Conservation (phyloP, 176 grass and related monocot genomes). For the Thalia dealbata region DNA sequence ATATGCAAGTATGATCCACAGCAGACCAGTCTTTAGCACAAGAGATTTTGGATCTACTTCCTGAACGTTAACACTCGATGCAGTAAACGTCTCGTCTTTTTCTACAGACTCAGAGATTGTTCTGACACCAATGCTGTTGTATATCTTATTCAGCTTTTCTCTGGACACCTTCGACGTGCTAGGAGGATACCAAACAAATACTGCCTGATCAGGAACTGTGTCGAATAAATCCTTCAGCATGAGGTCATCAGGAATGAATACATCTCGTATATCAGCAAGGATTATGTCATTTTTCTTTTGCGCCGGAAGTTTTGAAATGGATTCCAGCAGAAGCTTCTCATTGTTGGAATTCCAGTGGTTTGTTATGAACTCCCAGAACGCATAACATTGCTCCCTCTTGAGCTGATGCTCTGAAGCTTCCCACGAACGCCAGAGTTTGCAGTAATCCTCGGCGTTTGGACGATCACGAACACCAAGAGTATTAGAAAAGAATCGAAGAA, state of each 20-base stretch:
- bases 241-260: conserved; percentile 64
- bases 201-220: conserved; percentile 15
- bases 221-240: conserved; percentile 44
- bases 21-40: conserved; percentile 30
- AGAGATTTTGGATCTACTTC: neutral
- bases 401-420: conserved; percentile 21
- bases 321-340: conserved; percentile 23
- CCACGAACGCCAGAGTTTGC: conserved; percentile 44
- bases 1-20: conserved; percentile 35
- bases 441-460: conserved; percentile 33
- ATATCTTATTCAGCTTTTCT: conserved; percentile 34
- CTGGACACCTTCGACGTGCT: conserved; percentile 12
- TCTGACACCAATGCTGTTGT: conserved; percentile 33
- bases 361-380: conserved; percentile 47
- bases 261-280: conserved; percentile 30
- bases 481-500: conserved; percentile 35
- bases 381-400: conserved; percentile 28
- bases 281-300: conserved; percentile 21
- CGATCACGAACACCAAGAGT: conserved; percentile 26
- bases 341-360: conserved; percentile 25
- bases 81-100: conserved; percentile 26
- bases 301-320: conserved; percentile 34
- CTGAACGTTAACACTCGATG: neutral
- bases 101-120: conserved; percentile 36
- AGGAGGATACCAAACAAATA: conserved; percentile 56